These are phyloP conservation scores for Tremellales sp. DNA, from an alignment of 1,284 basidiomycete species.

Conservation along the genomic window DNA sequence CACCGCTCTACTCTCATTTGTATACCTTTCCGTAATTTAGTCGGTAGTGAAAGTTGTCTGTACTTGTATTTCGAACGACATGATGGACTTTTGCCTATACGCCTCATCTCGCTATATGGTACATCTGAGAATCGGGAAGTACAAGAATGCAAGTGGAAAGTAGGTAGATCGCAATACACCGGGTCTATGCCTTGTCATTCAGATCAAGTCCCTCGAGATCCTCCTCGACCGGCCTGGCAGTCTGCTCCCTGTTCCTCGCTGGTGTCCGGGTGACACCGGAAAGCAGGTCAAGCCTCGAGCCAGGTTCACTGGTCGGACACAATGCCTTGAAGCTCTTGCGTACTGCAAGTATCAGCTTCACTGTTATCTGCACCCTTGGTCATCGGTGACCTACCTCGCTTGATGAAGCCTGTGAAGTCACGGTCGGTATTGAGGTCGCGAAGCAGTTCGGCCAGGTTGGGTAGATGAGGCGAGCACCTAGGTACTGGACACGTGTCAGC, in stretches of 20 bases:
- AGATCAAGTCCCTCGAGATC: background rate
- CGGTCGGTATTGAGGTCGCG: slow-evolving; percentile 40
- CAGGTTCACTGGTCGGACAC: slow-evolving; percentile 8
- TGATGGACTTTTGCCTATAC: too few relatives aligned
- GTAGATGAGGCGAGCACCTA: slow-evolving; percentile 39
- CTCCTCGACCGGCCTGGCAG: background rate
- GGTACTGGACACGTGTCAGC: slow-evolving; percentile 29
- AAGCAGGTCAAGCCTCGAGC: background rate
- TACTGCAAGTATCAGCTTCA: slow-evolving; percentile 12
- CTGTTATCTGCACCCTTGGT: too few relatives aligned
- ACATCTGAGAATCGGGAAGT: too few relatives aligned
- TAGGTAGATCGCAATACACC: too few relatives aligned
- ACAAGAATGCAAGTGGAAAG: too few relatives aligned
- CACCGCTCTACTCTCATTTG: too few relatives aligned
- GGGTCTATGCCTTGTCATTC: background rate
- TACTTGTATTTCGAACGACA: too few relatives aligned
- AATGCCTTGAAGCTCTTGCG: slow-evolving; percentile 32
- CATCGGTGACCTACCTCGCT: slow-evolving; percentile 30
- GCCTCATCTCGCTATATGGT: too few relatives aligned
- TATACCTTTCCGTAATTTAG: too few relatives aligned
- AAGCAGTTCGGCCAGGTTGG: slow-evolving; percentile 34
- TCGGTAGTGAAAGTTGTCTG: too few relatives aligned
- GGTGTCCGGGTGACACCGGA: background rate
- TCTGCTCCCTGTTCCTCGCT: background rate
- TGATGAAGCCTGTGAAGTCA: slow-evolving; percentile 44